Base-by-base conservation (phyloP, 2,329 filamentous ascomycete species). In the Clonostachys solani region DNA sequence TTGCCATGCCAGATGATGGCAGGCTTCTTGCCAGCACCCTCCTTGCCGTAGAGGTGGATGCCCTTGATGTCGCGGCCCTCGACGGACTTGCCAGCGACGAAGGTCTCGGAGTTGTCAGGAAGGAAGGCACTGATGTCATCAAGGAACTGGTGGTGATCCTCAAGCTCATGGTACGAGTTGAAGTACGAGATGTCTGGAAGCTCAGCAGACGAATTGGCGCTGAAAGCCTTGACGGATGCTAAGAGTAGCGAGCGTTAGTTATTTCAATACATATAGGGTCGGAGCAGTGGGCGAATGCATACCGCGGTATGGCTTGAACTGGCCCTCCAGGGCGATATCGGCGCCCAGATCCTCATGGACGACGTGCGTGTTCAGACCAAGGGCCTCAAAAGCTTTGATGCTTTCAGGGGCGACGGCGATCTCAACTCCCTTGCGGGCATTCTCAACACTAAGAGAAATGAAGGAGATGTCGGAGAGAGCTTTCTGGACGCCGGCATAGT, bases 31-130 rank as follows among this genome's bases (percentile, higher is more conserved):
- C 72, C 71, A 44, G 65, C 67, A 2, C 69, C 68, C 2, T 56
- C 57, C 44, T 56, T 65, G 3, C 78, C 79, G 61, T 69, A 82
- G 46, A 83, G 65, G 50, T 81, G 78, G 40, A 83, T 64, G 1
- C 84, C 88, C 12, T 79, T 76, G 46, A 92, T 89, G 47, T 63
- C 51, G 37, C 73, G 67, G 4, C 73, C 74, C 45, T 76, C 60
- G 34, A 66, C 60, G 0, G 75, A 77, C 23, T 59, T 67, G 5
- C 79, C 79, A 3, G 71, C 64, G 7, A 63, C 68, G 35, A 81
- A 67, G n/a, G 78, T 60, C 48, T 75, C 68, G 0, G 77, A 67
- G 50, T 76, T 72, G 33, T 52, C 52, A 5, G 74, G 60, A 50
- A 74, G 72, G 1, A 61, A 51, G 1, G 62, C 53, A n/a, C 67